Evolutionary conservation across 306 rosid species (phyloP).

Genomic region (Citrullus amarus): DNA sequence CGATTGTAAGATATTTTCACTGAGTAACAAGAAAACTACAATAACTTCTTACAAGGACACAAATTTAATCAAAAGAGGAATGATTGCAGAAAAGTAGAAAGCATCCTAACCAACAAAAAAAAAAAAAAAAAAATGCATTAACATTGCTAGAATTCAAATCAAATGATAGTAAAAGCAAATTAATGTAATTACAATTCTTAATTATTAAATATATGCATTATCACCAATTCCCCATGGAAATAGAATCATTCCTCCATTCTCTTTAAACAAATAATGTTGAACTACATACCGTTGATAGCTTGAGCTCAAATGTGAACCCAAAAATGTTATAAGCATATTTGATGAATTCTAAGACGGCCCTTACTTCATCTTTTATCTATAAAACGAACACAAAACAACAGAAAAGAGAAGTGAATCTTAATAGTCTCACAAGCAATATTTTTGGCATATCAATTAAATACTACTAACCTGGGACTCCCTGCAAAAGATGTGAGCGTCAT

Average conservation of each 20-base stretch:
- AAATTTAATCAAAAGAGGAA: background rate
- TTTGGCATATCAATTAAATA: slow-evolving; percentile 2
- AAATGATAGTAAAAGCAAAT: background rate
- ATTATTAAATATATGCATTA: background rate
- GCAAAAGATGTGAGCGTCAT: slow-evolving; percentile 96
- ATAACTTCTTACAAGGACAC: background rate
- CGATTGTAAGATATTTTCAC: background rate
- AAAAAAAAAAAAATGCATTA: background rate
- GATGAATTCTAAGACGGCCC: slow-evolving; percentile 58
- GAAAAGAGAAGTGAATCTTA: background rate
- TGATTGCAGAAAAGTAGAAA: background rate
- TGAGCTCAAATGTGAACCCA: slow-evolving; percentile 85
- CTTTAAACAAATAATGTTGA: background rate
- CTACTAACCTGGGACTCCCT: slow-evolving; percentile 76
- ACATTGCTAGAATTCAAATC: background rate
- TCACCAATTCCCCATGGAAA: background rate
- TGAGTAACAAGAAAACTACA: background rate
- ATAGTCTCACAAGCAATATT: background rate
- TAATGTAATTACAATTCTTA: background rate
- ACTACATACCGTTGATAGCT: slow-evolving; percentile 71
- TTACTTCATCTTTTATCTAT: slow-evolving; percentile 87
- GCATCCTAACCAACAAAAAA: background rate
- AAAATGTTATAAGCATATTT: slow-evolving; percentile 47
- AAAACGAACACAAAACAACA: slow-evolving; percentile 13
- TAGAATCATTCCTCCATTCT: background rate